A percentile compares a stretch with the other conserved stretches of the same genome.
Evolutionary conservation across 768 basidiomycete species (phyloP).

Genomic region (Kwoniella pini): DNA sequence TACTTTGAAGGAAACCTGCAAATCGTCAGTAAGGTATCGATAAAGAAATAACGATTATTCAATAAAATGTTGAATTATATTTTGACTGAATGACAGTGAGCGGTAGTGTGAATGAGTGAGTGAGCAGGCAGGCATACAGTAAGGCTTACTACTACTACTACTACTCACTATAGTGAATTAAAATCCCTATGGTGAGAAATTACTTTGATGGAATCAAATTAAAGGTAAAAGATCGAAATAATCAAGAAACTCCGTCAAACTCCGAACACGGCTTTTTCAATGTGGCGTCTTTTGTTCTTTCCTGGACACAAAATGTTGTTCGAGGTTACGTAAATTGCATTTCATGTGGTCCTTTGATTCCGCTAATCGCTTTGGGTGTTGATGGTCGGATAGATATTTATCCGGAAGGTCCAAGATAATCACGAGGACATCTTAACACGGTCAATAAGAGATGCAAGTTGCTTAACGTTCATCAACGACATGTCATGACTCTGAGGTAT

Average conservation of each 20-base stretch:
- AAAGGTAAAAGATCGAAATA: background rate
- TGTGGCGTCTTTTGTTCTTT: constrained; percentile 3
- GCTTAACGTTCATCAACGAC: too few relatives aligned
- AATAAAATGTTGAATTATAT: background rate
- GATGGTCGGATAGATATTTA: background rate
- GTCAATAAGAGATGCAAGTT: too few relatives aligned
- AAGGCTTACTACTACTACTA: too few relatives aligned
- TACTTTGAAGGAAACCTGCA: constrained; percentile 29
- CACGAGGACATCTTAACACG: too few relatives aligned
- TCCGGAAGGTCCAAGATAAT: background rate
- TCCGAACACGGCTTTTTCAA: constrained; percentile 1
- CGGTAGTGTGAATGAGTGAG: background rate
- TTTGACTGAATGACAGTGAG: background rate
- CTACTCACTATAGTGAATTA: too few relatives aligned
- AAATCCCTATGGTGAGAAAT: background rate
- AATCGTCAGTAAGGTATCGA: constrained; percentile 23
- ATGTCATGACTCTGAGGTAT: too few relatives aligned
- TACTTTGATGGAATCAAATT: background rate
- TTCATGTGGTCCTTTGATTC: too few relatives aligned
- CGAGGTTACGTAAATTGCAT: constrained; percentile 9
- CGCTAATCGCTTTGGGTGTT: too few relatives aligned
- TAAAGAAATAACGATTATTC: background rate
- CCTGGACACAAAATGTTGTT: background rate
- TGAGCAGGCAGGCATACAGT: too few relatives aligned
- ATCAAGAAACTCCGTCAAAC: constrained; percentile 27